Base-by-base conservation (phyloP, 305 asterid species). In the Withania somnifera region DNA sequence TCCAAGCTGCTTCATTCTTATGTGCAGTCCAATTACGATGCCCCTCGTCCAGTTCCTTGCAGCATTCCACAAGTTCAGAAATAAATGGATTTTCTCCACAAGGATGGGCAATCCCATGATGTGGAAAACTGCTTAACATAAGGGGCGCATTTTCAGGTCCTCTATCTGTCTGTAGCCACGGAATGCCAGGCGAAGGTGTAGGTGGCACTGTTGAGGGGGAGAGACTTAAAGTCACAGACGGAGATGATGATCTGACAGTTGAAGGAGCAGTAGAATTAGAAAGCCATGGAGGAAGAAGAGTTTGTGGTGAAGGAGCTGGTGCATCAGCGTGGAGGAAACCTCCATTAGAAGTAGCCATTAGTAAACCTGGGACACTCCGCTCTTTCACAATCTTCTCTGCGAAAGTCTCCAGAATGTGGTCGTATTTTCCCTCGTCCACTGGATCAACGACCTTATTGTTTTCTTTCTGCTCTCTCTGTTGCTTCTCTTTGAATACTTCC, bases 231-330 rank as follows among this genome's bases (percentile, higher is more conserved):
- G 94, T 90, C 80, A 95, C 98, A 0, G 98, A 95, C 2, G 98
- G 98, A 0, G 89, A 78, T 13, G 91, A 82, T 6, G 93, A 93
- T 54, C 90, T 82, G 13, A 88, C 82, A 0, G 91, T 57, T 5
- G 89, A n/a, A 11, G 92, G 63, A n/a, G 88, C 73, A 54, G 84
- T 84, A 7, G 92, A 82, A 80, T 87, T 88, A 28, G 91, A 89
- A 24, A 95, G 89, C 98, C 99, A 95, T 0, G 97, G 95, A n/a
- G 98, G 99, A 40, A 95, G 92, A 34, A 87, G 84, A 2, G 8
- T 77, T 13, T 88, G 84, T 10, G 85, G 67, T 0, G 90, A 9
- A 7, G 90, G 61, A 8, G 90, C 66, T 4, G 86, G 83, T 11
- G 88, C 84, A 81, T 90, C 91, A 0, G 77, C 10, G 7, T 86